Evolutionary conservation across 768 basidiomycete genomes (phyloP), one percentile per base, ranked within the genome.

Genomic region (Suillus americanus): DNA sequence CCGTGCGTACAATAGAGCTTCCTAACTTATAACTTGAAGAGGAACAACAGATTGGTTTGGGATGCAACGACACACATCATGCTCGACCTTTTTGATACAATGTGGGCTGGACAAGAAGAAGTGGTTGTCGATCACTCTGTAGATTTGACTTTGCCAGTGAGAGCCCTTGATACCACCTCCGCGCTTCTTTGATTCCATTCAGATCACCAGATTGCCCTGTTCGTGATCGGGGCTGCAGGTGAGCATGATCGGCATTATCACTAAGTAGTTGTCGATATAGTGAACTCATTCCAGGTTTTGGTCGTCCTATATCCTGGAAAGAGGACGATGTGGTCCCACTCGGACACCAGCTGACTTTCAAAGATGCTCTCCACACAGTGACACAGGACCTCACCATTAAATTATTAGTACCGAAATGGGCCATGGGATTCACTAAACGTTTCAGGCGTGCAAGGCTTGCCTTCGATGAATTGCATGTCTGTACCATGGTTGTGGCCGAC

Each of bases 151-250:
- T 70, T 85, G 5, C 85, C 84, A 6, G 87, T 87, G 61, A 60
- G 81, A 53, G 7, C 40, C 25, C 30, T 28, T 13, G 6, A 56
- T 45, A 23, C 25, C 13, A 23, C 41, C 23, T 43, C 9, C 30
- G 51, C 74, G 60, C 70, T 18, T 75, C 73, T 14, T 68, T 70
- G 28, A 65, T 37, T 16, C 14, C 8, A 28, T 54, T 13, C 25
- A 40, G 30, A 25, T 62, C 23, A 9, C 50, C 18, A 87, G 86
- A 80, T 86, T 43, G 82, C 86, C 0, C 79, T 87, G 3, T 82
- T 84, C 61, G 81, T 86, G 35, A 85, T 87, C 63, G 79, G 85
- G 38, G 79, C 79, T 3, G 86, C 86, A 64, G 86, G 83, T 82
- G 64, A 33, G 69, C 18, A 23, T 12, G 8, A 25, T 35, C n/a